Conservation (phyloP, 106 monocot species). For the Dioscorea dumetorum region DNA sequence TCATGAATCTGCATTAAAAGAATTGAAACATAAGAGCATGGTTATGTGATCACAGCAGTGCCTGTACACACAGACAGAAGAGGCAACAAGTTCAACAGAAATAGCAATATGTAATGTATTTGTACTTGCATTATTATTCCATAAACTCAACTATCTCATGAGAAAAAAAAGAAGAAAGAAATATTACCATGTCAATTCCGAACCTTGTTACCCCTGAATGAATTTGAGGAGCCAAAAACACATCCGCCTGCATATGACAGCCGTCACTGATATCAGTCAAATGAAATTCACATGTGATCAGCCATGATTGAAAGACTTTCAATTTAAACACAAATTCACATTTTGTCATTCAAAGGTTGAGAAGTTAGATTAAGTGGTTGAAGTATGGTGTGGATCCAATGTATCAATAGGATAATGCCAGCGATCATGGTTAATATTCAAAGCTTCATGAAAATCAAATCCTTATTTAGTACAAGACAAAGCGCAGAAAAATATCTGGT, state of each 20-base stretch:
- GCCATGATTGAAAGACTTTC: too few species aligned
- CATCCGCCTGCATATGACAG: conserved; percentile 40
- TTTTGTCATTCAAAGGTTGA: neutral
- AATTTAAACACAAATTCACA: too few species aligned
- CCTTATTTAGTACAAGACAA: neutral
- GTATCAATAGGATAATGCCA: neutral
- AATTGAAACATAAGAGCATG: too few species aligned
- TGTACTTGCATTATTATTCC: neutral
- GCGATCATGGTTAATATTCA: neutral
- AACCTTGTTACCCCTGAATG: conserved; percentile 13
- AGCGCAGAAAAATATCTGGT: neutral
- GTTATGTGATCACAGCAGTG: too few species aligned
- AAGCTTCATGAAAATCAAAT: neutral
- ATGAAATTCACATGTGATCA: neutral
- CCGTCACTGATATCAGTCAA: neutral
- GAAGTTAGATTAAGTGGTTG: neutral
- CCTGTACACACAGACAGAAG: too few species aligned
- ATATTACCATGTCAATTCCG: conserved; percentile 41
- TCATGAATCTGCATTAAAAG: neutral
- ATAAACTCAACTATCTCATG: neutral
- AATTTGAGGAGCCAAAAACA: conserved; percentile 51
- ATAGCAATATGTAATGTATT: too few species aligned
- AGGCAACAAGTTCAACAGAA: too few species aligned
- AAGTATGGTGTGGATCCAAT: neutral
- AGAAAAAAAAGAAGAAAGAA: neutral